Base-by-base conservation (phyloP, 805 yeast genomes). In the Suhomyces sp. region DNA sequence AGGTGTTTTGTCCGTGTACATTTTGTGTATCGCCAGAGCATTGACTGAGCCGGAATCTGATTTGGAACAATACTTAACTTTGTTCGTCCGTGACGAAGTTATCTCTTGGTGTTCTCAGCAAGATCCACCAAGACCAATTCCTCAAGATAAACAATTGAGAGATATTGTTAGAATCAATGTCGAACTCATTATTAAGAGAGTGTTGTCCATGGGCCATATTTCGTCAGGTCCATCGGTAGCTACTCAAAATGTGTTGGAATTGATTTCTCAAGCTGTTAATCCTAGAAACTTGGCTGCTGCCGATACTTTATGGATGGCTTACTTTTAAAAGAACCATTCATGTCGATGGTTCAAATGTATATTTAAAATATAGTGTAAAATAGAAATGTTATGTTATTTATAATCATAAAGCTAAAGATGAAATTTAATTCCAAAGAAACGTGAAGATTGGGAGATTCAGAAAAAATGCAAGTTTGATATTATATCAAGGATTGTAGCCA, bases 221-320 rank as follows among this genome's bases (percentile, higher is more conserved):
- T 60, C 68, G 2, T 56, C 66, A 18, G 84, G 90, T 3, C 88
- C 85, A 42, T 78, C 83, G 1, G 82, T 84, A 23, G 85, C 95
- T 7, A 86, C 95, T 23, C 98, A 91, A 58, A 81, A 86, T 42
- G 85, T 88, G 21, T 72, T 93, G 46, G 97, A 93, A 51, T 74
- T 91, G 53, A 87, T 93, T 34, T 83, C 95, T 4, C 88, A 87
- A 53, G 98, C 98, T 5, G 97, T 90, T 11, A 91, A 90, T 54
- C 97, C 98, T 22, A 77, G 95, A 50, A 87, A 88, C 51, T 66
- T 93, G 48, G 97, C 98, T 11, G 79, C 87, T 36, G 83, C 95
- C 5, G 98, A 93, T 50, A 80, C 88, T 11, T 72, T 86, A 45
- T 93, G 96, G 88, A 87, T 93, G 96, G 93, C 98, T 1, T 93